Base-by-base conservation (phyloP, 169 alveolate genomes). In the Cystoisospora suis region DNA sequence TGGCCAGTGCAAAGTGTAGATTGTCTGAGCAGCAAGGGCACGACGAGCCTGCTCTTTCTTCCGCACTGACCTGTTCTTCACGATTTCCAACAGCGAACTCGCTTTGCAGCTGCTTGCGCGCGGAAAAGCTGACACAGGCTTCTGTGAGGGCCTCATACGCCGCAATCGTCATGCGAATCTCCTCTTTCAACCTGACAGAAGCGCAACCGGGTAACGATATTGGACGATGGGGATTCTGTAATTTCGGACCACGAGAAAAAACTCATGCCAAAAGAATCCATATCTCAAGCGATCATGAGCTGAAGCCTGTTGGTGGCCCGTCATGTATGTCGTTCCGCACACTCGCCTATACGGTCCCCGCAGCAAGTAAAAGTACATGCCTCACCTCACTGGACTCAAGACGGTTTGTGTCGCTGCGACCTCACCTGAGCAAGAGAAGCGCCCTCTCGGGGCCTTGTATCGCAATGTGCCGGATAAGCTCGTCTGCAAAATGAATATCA, bases 31-130 rank as follows among this genome's bases (percentile, higher is more conserved):
- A n/a, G n/a, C n/a, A n/a, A n/a, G n/a, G n/a, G n/a, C n/a, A n/a
- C n/a, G n/a, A n/a, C n/a, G n/a, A n/a, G n/a, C n/a, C n/a, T n/a
- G n/a, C n/a, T n/a, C n/a, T n/a, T n/a, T n/a, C n/a, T n/a, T n/a
- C 83, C 7, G 40, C 4, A 17, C 56, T 72, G 38, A 72, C 83
- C 0, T 38, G 58, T 17, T 72, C 45, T 72, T 72, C 83, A 36
- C 83, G 56, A 38, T 42, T 56, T 36, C 83, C 83, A 29, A 38
- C 83, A 72, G 83, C 47, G 3, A 72, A 7, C 23, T 88, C 59
- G 89, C 92, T 88, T 56, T 79, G 92, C 40, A 88, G 42, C 47
- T 88, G 92, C 61, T 88, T 88, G 65, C 83, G 92, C n/a, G 85
- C 75, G n/a, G 89, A 79, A 44, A 79, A 88, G 40, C 45, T 34